These are phyloP conservation scores for Geum urbanum DNA, from an alignment of 306 rosid species.

Conservation along the genomic window DNA sequence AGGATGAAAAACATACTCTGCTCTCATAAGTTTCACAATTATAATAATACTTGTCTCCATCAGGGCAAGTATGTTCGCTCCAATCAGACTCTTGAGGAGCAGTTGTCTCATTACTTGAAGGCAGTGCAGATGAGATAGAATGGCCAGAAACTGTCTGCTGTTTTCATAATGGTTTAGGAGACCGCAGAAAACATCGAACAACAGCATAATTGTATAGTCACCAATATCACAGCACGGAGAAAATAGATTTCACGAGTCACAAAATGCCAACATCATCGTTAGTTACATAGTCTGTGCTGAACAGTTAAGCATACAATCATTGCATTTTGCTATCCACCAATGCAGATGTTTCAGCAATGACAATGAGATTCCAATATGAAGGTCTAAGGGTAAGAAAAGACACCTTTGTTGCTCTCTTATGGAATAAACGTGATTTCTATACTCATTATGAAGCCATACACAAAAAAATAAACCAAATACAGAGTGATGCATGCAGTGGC, in stretches of 20 bases:
- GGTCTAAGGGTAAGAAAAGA: background rate
- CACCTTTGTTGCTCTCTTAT: background rate
- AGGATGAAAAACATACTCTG: conserved; percentile 44
- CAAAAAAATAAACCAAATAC: conserved; percentile 3
- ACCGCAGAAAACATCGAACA: conserved; percentile 12
- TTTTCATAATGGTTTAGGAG: conserved; percentile 39
- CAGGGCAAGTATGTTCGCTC: conserved; percentile 91
- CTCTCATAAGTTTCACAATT: conserved; percentile 81
- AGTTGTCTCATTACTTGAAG: conserved; percentile 36
- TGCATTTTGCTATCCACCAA: background rate
- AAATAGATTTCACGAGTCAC: background rate
- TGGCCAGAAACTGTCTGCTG: conserved; percentile 34
- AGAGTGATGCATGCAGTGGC: background rate
- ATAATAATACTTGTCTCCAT: conserved; percentile 71
- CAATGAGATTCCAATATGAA: background rate
- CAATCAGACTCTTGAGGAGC: conserved; percentile 68
- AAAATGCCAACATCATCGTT: background rate
- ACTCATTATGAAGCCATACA: background rate
- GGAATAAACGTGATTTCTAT: background rate
- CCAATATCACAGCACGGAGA: background rate
- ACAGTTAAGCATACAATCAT: background rate
- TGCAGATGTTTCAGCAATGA: background rate
- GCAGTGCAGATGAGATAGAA: conserved; percentile 34
- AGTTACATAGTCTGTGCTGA: conserved; percentile 13
- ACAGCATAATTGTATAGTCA: background rate